Percentiles rank a stretch among this genome's conserved stretches.
Evolutionary conservation across 371 early-diverging fungal species (phyloP).

Genomic region (Massospora cicadina): DNA sequence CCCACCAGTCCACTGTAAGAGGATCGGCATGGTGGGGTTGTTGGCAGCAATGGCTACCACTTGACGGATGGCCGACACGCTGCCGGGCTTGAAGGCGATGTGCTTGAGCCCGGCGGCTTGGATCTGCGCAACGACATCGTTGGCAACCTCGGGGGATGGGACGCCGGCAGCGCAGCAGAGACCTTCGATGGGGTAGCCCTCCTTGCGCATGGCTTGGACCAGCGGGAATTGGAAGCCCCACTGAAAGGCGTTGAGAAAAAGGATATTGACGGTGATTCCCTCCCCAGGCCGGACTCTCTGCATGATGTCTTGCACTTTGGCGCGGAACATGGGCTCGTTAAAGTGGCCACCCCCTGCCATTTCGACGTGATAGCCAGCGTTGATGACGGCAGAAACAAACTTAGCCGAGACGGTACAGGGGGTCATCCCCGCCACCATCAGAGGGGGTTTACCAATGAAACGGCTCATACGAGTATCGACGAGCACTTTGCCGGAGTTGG

Average conservation of each 20-base stretch:
- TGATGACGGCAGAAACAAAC: constrained; percentile 73
- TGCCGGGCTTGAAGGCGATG: constrained; percentile 85
- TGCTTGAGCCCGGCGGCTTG: constrained; percentile 70
- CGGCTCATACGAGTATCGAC: constrained; percentile 80
- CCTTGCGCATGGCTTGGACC: constrained; percentile 67
- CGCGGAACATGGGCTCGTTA: constrained; percentile 63
- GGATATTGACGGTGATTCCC: constrained; percentile 75
- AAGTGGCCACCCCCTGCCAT: constrained; percentile 92
- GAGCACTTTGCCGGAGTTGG: constrained; percentile 54
- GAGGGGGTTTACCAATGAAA: constrained; percentile 69
- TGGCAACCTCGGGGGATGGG: constrained; percentile 78
- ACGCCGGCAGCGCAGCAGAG: constrained; percentile 86
- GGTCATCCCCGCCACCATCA: constrained; percentile 87
- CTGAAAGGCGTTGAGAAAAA: constrained; percentile 83
- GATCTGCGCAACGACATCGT: constrained; percentile 61
- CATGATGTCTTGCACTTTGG: constrained; percentile 65
- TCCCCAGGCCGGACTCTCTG: constrained; percentile 59
- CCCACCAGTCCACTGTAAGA: constrained; percentile 95
- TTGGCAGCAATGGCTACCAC: constrained; percentile 77
- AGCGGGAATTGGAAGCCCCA: constrained; percentile 95
- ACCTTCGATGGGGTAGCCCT: constrained; percentile 86
- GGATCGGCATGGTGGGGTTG: constrained; percentile 76
- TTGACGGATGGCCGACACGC: constrained; percentile 65
- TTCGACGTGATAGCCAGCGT: constrained; percentile 88
- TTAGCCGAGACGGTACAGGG: constrained; percentile 58